Evolutionary conservation across 441 rosid genomes (phyloP).

Genomic region (Pelargonium australe): DNA sequence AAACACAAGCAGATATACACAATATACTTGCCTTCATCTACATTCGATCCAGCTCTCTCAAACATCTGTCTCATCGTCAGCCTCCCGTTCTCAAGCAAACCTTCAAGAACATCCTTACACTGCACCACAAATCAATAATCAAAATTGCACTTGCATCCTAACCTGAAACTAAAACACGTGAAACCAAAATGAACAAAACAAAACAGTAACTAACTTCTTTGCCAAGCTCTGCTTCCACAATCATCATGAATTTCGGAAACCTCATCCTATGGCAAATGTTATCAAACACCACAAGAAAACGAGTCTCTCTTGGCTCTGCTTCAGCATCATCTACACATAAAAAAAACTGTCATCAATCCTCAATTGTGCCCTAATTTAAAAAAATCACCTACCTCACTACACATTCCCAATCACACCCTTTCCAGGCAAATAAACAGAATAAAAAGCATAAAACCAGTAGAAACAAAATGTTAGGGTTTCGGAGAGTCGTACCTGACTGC

Average conservation of each 20-base stretch:
- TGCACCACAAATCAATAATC: slow-evolving; percentile 19
- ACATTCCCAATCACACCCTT: not conserved
- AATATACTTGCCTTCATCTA: slow-evolving; percentile 36
- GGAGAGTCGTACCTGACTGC: slow-evolving; percentile 35
- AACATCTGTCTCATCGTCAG: slow-evolving; percentile 66
- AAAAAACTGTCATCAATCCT: not conserved
- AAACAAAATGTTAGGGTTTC: not conserved
- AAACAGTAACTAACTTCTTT: slow-evolving; percentile 33
- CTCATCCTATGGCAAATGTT: slow-evolving; percentile 65
- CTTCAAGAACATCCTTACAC: slow-evolving; percentile 56
- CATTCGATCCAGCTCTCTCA: slow-evolving; percentile 46
- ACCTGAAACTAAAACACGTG: slow-evolving; percentile 3
- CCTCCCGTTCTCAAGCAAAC: slow-evolving; percentile 79
- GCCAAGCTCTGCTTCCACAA: slow-evolving; percentile 40
- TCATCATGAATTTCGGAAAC: slow-evolving; percentile 53
- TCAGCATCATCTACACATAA: slow-evolving; percentile 38
- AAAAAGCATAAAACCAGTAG: not conserved
- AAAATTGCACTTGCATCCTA: not conserved
- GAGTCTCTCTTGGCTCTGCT: slow-evolving; percentile 40
- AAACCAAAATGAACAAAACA: not conserved
- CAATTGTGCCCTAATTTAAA: slow-evolving; percentile 2
- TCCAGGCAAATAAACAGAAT: slow-evolving; percentile 1
- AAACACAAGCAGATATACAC: not conserved
- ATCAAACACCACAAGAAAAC: slow-evolving; percentile 53
- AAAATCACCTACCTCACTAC: not conserved